Percentiles rank a stretch among this genome's conserved stretches.
phyloP scores from a whole-genome alignment of 225 moss, liverwort and hornwort species.

The Pseudoscleropodium purum region DNA sequence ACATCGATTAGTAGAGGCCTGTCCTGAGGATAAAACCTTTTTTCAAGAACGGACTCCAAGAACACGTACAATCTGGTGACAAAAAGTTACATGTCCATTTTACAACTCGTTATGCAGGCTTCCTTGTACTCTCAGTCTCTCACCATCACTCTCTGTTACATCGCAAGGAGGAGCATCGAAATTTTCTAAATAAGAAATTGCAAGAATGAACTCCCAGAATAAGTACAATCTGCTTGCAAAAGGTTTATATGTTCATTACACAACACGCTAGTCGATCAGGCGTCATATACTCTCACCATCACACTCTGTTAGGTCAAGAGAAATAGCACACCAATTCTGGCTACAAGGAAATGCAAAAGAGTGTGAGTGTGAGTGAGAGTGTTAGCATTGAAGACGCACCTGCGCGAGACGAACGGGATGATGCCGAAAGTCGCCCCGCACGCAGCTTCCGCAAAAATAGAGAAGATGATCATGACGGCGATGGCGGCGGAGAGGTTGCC shows the following conservation, averaged over 20 bases:
- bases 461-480: slow-evolving; percentile 67
- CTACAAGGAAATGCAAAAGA: background rate
- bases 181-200: background rate
- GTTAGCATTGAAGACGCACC: background rate
- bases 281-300: background rate
- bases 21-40: background rate
- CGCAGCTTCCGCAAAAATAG: slow-evolving; percentile 63
- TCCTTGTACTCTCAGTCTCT: background rate
- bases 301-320: background rate
- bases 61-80: background rate
- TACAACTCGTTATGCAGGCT: too few species aligned
- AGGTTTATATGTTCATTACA: background rate
- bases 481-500: slow-evolving; percentile 24
- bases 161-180: background rate
- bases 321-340: background rate
- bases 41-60: background rate
- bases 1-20: too few species aligned
- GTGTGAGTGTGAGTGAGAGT: background rate
- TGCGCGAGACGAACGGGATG: slow-evolving; percentile 51
- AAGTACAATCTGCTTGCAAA: background rate
- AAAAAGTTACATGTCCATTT: background rate
- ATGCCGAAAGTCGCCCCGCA: slow-evolving; percentile 81
- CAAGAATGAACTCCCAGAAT: background rate
- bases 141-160: background rate
- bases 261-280: background rate